Conservation (phyloP, 2,329 filamentous ascomycete genomes). For the Boeremia lycopersici region DNA sequence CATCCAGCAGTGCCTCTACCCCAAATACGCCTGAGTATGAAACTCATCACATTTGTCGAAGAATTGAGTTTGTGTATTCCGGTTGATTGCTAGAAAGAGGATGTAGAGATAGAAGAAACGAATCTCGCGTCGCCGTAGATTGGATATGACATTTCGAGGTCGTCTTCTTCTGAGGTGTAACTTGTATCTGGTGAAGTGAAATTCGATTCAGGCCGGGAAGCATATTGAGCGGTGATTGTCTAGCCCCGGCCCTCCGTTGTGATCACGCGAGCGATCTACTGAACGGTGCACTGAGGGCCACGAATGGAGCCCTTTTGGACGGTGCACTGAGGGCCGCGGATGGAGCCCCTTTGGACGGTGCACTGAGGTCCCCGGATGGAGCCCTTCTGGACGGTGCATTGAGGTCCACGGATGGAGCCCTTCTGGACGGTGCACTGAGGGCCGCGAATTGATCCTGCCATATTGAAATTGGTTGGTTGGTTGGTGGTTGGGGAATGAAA, state of each 20-base stretch:
- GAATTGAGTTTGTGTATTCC: background rate
- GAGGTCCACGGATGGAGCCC: too few species aligned
- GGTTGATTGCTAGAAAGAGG: background rate
- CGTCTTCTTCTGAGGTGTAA: background rate
- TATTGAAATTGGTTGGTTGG: constrained; percentile 23
- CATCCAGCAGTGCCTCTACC: background rate
- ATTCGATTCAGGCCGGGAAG: background rate
- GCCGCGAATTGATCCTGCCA: constrained; percentile 12
- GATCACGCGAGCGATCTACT: constrained; percentile 3
- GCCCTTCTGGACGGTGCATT: too few species aligned
- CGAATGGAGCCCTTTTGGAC: background rate
- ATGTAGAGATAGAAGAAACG: background rate
- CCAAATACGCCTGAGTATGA: background rate
- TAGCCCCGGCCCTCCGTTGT: background rate
- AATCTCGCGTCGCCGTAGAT: background rate
- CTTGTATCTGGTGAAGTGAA: constrained; percentile 10
- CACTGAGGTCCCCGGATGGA: too few species aligned
- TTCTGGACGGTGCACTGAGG: constrained; percentile 10
- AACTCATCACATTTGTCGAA: background rate
- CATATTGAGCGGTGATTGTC: background rate
- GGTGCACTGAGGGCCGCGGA: too few species aligned
- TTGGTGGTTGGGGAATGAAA: constrained; percentile 8
- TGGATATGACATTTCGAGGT: background rate
- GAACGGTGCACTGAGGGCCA: constrained; percentile 15
- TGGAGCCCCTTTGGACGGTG: too few species aligned